phyloP scores from a whole-genome alignment of 768 basidiomycete species.

The Neoboletus brunneissimus region DNA sequence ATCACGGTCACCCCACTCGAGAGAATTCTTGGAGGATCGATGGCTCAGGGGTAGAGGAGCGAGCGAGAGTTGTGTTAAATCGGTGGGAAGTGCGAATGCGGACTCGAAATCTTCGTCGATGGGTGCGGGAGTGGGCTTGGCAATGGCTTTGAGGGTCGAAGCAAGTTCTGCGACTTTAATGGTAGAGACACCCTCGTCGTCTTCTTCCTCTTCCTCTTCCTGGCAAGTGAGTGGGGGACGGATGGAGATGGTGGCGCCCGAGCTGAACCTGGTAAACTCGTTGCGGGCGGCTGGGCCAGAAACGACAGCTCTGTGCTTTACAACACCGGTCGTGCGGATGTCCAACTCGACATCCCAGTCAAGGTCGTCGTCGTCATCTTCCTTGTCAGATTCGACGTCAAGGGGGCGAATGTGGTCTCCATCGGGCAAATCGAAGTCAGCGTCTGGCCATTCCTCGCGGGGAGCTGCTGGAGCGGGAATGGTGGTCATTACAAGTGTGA shows the following conservation, averaged over 20 bases:
- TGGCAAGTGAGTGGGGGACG: slow-evolving; percentile 57
- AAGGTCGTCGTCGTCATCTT: slow-evolving; percentile 57
- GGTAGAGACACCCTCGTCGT: slow-evolving; percentile 80
- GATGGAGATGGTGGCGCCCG: slow-evolving; percentile 45
- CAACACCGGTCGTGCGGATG: slow-evolving; percentile 54
- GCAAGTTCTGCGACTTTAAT: slow-evolving; percentile 67
- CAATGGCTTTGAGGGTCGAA: slow-evolving; percentile 32
- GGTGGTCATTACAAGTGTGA: slow-evolving; percentile 47
- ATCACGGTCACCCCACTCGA: slow-evolving; percentile 86
- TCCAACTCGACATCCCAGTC: slow-evolving; percentile 85
- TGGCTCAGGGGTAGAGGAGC: slow-evolving; percentile 74
- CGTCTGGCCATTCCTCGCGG: slow-evolving; percentile 83
- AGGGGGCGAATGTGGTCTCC: slow-evolving; percentile 63
- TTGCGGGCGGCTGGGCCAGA: slow-evolving; percentile 40
- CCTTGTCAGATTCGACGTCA: slow-evolving; percentile 59
- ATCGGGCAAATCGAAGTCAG: slow-evolving; percentile 83
- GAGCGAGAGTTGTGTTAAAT: slow-evolving; percentile 79
- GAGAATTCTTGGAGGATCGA: slow-evolving; percentile 76
- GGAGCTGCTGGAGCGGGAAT: slow-evolving; percentile 56
- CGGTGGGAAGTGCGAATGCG: slow-evolving; percentile 75
- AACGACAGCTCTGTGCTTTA: slow-evolving; percentile 42
- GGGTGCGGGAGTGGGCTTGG: slow-evolving; percentile 36
- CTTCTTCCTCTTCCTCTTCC: slow-evolving; percentile 57
- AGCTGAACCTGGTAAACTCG: slow-evolving; percentile 35
- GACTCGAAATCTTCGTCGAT: slow-evolving; percentile 79